Conservation (phyloP, 768 basidiomycete genomes). For the Mycena metata region DNA sequence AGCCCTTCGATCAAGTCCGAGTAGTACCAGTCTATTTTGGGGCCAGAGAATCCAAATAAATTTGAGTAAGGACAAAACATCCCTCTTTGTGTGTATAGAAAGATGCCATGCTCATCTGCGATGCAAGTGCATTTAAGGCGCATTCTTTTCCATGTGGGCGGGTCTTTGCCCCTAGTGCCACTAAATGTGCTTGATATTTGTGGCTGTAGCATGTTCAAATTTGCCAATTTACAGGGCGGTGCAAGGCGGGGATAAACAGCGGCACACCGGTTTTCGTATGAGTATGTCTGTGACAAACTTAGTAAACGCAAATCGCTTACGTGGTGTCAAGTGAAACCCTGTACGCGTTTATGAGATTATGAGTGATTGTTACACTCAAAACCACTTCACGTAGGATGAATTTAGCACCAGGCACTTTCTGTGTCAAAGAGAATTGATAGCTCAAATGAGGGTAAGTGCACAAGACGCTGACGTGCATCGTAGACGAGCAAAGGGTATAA, state of each 20-base stretch:
- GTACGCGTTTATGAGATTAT: constrained; percentile 7
- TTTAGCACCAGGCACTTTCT: constrained; percentile 67
- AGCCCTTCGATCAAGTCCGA: no score
- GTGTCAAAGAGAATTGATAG: background rate
- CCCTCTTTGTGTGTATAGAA: no score
- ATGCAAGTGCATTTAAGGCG: no score
- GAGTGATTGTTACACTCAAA: no score
- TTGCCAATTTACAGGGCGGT: constrained; percentile 62
- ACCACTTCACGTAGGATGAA: constrained; percentile 58
- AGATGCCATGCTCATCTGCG: no score
- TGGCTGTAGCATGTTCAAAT: constrained; percentile 68
- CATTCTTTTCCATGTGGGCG: no score
- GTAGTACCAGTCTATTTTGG: no score
- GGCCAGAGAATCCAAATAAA: no score
- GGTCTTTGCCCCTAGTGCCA: no score
- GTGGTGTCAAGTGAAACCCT: constrained; percentile 13
- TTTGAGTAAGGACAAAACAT: no score
- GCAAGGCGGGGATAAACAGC: background rate
- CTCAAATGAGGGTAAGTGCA: background rate
- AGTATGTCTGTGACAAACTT: constrained; percentile 53
- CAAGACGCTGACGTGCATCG: constrained; percentile 54
- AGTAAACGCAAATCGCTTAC: background rate
- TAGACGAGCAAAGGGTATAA: constrained; percentile 73
- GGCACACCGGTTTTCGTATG: constrained; percentile 67
- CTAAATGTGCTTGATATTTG: no score